phyloP scores from a whole-genome alignment of 305 asterid genomes.

The Galium porrigens region DNA sequence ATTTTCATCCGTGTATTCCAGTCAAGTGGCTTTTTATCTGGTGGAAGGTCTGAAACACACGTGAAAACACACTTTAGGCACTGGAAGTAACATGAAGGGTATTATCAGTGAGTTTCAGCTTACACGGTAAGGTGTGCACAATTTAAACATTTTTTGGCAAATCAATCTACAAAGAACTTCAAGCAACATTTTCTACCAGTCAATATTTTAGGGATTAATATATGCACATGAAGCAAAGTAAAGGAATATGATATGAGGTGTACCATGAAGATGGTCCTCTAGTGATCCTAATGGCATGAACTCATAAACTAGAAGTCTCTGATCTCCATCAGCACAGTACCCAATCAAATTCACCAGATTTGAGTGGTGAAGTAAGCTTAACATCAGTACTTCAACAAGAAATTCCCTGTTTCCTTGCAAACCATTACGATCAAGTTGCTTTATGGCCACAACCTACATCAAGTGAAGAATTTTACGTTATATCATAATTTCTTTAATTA shows the following conservation, averaged over 20 bases:
- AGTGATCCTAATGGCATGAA: constrained; percentile 70
- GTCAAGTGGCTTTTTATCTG: constrained; percentile 50
- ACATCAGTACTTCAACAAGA: constrained; percentile 68
- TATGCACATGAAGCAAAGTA: background rate
- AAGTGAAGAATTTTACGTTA: background rate
- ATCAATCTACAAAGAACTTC: background rate
- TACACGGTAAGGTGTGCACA: background rate
- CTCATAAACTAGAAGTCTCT: constrained; percentile 69
- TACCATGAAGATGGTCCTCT: constrained; percentile 76
- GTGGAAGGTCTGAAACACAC: constrained; percentile 46
- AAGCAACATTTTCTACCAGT: background rate
- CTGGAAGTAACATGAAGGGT: background rate
- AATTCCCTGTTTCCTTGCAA: constrained; percentile 80
- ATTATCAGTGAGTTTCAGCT: background rate
- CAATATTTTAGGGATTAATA: background rate
- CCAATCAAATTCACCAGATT: constrained; percentile 70
- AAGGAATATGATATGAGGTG: background rate
- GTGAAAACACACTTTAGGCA: background rate
- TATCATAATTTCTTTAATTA: background rate
- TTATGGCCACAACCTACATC: constrained; percentile 57
- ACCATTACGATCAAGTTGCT: constrained; percentile 68
- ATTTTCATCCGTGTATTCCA: constrained; percentile 72
- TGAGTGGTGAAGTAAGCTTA: constrained; percentile 67
- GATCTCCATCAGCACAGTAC: constrained; percentile 88
- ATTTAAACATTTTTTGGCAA: background rate